Conservation (phyloP, 176 grass and related monocot genomes). For the Musa beccarii region DNA sequence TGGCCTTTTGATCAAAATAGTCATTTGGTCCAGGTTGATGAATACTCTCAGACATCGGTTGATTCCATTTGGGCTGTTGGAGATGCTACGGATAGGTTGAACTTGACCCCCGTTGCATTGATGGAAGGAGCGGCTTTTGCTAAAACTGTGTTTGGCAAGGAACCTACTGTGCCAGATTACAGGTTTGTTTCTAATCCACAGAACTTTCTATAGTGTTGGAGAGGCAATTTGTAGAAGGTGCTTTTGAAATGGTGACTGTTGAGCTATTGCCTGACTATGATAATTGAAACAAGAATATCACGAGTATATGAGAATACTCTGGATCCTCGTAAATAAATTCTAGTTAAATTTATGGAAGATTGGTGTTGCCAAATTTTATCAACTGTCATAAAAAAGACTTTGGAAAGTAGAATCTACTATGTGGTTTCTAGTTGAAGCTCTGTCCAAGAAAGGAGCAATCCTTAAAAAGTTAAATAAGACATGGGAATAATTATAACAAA, state of each 20-base stretch:
- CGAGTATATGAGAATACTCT: not conserved
- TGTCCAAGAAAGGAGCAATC: too few relatives aligned
- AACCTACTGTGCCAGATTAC: slow-evolving; percentile 71
- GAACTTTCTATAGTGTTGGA: not conserved
- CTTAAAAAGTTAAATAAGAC: too few relatives aligned
- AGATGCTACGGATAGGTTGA: slow-evolving; percentile 71
- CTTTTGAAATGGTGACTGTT: not conserved
- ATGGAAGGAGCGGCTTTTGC: slow-evolving; percentile 80
- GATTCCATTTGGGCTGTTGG: slow-evolving; percentile 85
- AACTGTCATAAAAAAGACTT: too few relatives aligned
- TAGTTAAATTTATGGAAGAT: too few relatives aligned
- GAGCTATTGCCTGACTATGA: not conserved
- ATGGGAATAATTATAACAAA: too few relatives aligned
- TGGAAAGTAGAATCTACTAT: too few relatives aligned
- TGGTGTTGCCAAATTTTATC: too few relatives aligned
- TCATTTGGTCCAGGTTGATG: slow-evolving; percentile 43
- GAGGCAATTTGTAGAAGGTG: not conserved
- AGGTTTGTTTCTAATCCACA: slow-evolving; percentile 30
- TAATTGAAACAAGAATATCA: not conserved
- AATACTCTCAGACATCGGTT: slow-evolving; percentile 61
- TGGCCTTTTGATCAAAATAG: not conserved
- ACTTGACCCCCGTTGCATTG: slow-evolving; percentile 70
- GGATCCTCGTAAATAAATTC: too few relatives aligned
- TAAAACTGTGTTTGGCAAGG: slow-evolving; percentile 48
- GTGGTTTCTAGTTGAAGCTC: too few relatives aligned